A percentile compares a stretch with the other conserved stretches of the same genome.
These are phyloP conservation scores for Malus hybrid DNA, from an alignment of 331 rosid species.

Conservation along the genomic window DNA sequence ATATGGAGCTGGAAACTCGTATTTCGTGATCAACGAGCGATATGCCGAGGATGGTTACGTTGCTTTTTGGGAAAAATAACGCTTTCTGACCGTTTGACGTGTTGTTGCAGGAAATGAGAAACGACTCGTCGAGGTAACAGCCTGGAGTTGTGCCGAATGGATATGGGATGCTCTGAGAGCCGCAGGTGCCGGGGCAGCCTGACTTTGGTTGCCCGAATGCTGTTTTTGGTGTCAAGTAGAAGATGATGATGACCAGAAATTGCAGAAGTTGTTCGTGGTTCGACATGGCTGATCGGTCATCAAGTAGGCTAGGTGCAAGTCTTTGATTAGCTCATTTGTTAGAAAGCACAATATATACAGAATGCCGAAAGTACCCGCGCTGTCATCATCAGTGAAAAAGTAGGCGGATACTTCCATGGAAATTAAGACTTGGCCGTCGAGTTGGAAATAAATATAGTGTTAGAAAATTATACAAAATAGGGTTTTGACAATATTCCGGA, in stretches of 20 bases:
- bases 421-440: too few relatives aligned
- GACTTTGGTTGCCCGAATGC: neutral
- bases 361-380: too few relatives aligned
- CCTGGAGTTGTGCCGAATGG: conserved; percentile 30
- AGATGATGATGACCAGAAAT: neutral
- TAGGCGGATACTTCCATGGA: too few relatives aligned
- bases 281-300: too few relatives aligned
- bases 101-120: conserved; percentile 16
- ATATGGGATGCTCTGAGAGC: conserved; percentile 24
- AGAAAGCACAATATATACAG: too few relatives aligned
- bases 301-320: too few relatives aligned
- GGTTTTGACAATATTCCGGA: too few relatives aligned
- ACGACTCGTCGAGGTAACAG: conserved; percentile 18
- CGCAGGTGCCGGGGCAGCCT: conserved; percentile 20
- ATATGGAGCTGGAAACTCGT: neutral
- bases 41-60: neutral
- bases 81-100: neutral
- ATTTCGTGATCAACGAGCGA: neutral
- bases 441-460: too few relatives aligned
- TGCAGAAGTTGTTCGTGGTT: neutral
- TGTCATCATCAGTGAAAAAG: too few relatives aligned
- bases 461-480: too few relatives aligned
- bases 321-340: too few relatives aligned
- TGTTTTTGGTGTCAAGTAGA: neutral
- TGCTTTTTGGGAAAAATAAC: neutral